A percentile compares a stretch with the other conserved stretches of the same genome.
phyloP scores from a whole-genome alignment of 1,139 yeast genomes.

The Pichia sp. region DNA sequence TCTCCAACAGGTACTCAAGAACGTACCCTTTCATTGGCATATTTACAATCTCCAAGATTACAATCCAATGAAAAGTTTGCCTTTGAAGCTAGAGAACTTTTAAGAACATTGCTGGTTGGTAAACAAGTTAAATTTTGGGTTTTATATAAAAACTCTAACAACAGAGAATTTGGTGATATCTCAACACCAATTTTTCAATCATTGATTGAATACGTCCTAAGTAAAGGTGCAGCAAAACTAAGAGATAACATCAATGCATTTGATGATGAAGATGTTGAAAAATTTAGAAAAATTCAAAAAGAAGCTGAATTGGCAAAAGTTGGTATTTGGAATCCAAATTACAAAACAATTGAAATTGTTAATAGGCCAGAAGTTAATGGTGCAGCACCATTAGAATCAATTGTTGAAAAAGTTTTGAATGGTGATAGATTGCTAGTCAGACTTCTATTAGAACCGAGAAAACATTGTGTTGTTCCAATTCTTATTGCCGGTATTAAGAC shows the following conservation, averaged over 20 bases:
- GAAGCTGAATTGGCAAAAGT: conserved; percentile 42
- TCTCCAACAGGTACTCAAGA: conserved; percentile 46
- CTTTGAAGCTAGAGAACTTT: conserved; percentile 54
- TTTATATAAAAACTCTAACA: conserved; percentile 40
- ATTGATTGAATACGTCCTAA: conserved; percentile 50
- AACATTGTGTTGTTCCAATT: conserved; percentile 49
- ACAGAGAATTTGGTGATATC: conserved; percentile 69
- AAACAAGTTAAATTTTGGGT: conserved; percentile 60
- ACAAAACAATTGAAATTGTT: conserved; percentile 31
- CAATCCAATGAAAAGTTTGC: conserved; percentile 37
- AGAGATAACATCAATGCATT: conserved; percentile 51
- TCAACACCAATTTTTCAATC: conserved; percentile 60
- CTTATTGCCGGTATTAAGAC: conserved; percentile 67
- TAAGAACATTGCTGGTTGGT: conserved; percentile 62
- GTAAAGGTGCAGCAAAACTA: conserved; percentile 57
- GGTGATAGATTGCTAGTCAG: conserved; percentile 72
- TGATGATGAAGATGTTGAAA: conserved; percentile 33
- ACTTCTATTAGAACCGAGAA: conserved; percentile 38
- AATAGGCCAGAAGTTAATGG: conserved; percentile 34
- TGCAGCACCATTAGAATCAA: conserved; percentile 43
- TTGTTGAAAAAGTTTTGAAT: conserved; percentile 69
- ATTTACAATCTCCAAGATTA: conserved; percentile 48
- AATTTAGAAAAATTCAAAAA: conserved; percentile 39
- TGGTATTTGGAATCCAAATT: conserved; percentile 52
- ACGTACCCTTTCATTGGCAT: conserved; percentile 56